A percentile compares a stretch with the other conserved stretches of the same genome.
These are phyloP conservation scores for Alternaria sp. DNA, from an alignment of 2,329 filamentous ascomycete genomes.

Conservation along the genomic window DNA sequence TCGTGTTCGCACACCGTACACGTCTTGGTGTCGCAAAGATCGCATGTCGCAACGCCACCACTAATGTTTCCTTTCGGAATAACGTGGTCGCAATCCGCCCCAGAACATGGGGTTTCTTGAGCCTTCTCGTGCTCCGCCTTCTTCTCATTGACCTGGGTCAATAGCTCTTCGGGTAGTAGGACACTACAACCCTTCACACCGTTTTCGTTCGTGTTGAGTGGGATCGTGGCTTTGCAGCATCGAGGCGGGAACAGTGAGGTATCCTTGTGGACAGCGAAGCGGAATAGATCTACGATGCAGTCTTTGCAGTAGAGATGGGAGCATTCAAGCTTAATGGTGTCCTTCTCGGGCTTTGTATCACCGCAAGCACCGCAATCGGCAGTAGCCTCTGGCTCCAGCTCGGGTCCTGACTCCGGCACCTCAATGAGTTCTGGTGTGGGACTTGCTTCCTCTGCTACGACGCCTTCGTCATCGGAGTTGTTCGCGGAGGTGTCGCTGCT, in stretches of 20 bases:
- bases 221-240: slow-evolving; percentile 29
- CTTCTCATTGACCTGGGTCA: background rate
- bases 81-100: background rate
- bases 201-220: slow-evolving; percentile 15
- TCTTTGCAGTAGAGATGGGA: background rate
- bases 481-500: background rate
- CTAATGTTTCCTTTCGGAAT: background rate
- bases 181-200: slow-evolving; percentile 13
- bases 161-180: background rate
- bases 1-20: background rate
- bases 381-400: background rate
- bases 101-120: background rate
- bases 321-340: background rate
- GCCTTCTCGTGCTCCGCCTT: background rate
- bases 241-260: slow-evolving; percentile 33
- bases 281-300: background rate
- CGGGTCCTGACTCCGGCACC: background rate
- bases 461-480: background rate
- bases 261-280: slow-evolving; percentile 1
- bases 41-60: background rate
- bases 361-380: background rate
- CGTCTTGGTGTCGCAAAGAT: background rate
- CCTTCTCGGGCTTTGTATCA: background rate
- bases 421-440: background rate
- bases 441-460: background rate